Evolutionary conservation across 73 alveolate species (phyloP).

Genomic region (Effrenium voratum): DNA sequence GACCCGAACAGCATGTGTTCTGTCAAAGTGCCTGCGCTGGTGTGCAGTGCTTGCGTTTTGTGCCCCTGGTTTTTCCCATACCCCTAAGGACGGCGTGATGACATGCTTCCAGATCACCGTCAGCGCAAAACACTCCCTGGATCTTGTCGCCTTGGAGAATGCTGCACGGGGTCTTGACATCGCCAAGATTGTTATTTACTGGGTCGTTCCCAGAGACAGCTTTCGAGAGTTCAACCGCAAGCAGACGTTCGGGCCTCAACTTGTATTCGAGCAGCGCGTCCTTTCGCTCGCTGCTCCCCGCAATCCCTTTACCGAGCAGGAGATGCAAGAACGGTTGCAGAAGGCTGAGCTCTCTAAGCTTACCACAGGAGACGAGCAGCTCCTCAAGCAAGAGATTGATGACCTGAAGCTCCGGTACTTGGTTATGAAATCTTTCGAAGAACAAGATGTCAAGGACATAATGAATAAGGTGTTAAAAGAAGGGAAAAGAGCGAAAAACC

Average conservation of each 20-base stretch:
- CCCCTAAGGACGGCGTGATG: too few species aligned
- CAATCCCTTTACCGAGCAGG: conserved; percentile 4
- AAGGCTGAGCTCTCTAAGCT: not conserved
- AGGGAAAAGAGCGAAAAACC: not conserved
- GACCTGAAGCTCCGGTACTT: not conserved
- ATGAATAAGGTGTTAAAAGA: not conserved
- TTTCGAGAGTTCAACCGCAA: too few species aligned
- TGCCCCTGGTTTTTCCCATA: too few species aligned
- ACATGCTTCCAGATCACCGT: too few species aligned
- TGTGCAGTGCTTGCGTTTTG: too few species aligned
- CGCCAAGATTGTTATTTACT: too few species aligned
- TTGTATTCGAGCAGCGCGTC: conserved; percentile 1
- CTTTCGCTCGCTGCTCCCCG: not conserved
- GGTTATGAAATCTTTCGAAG: not conserved
- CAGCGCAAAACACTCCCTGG: too few species aligned
- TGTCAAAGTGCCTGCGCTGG: too few species aligned
- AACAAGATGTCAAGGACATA: not conserved
- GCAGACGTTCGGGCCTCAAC: not conserved
- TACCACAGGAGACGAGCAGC: not conserved
- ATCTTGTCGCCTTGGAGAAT: too few species aligned
- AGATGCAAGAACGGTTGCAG: not conserved
- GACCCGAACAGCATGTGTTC: too few species aligned
- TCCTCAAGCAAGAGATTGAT: not conserved
- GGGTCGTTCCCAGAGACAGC: too few species aligned
- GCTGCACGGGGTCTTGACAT: too few species aligned